These are phyloP conservation scores for Apiospora malaysiana DNA, from an alignment of 2,329 filamentous ascomycete species.

Conservation along the genomic window DNA sequence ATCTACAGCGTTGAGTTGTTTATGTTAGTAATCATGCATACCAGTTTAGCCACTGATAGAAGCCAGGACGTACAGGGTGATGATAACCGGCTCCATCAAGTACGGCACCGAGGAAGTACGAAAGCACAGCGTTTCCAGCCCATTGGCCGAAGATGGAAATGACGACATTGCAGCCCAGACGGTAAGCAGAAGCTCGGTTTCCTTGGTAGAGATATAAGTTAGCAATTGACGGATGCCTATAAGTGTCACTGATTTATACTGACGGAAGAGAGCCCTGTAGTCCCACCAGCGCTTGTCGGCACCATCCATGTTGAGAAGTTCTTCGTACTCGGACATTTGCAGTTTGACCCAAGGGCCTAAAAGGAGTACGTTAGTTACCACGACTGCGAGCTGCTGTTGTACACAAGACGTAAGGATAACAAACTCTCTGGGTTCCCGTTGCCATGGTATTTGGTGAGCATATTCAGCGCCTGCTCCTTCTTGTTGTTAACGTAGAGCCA, in stretches of 20 bases:
- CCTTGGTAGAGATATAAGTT: background rate
- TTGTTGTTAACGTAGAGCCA: conserved; percentile 49
- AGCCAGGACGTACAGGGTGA: conserved; percentile 26
- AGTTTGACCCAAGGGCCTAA: conserved; percentile 49
- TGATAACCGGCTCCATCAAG: conserved; percentile 57
- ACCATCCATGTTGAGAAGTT: conserved; percentile 46
- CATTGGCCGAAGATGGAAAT: conserved; percentile 53
- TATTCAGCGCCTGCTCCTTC: conserved; percentile 41
- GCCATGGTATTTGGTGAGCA: conserved; percentile 51
- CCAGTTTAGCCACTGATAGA: too few species aligned
- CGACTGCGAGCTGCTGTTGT: rapidly evolving
- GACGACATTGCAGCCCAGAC: conserved; percentile 47
- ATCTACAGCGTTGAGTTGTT: conserved; percentile 25
- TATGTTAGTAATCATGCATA: background rate
- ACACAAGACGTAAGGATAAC: background rate
- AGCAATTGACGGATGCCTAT: background rate
- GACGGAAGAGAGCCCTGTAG: conserved; percentile 49
- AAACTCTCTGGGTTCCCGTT: conserved; percentile 48
- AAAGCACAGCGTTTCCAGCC: conserved; percentile 46
- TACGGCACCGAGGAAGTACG: conserved; percentile 57
- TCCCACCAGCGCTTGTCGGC: conserved; percentile 53
- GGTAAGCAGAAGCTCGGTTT: conserved; percentile 44
- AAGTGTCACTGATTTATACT: background rate
- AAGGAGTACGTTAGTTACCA: background rate
- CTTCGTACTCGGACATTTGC: conserved; percentile 48